These are phyloP conservation scores for Suillus paluster DNA, from an alignment of 768 basidiomycete genomes.

Conservation along the genomic window DNA sequence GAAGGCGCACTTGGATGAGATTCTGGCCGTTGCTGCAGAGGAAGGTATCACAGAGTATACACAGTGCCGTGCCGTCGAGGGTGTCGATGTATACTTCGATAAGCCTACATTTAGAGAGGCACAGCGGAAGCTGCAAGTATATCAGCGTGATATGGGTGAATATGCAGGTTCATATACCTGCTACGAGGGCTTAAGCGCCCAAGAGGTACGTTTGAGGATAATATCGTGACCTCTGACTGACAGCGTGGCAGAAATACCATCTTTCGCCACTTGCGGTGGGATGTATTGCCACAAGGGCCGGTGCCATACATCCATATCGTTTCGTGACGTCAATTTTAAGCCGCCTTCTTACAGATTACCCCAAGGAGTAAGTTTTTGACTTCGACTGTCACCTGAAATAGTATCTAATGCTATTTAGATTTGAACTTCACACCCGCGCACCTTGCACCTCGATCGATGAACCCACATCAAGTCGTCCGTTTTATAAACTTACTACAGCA, in stretches of 20 bases:
- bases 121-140: slow-evolving; percentile 48
- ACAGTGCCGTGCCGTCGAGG: slow-evolving; percentile 35
- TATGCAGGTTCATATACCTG: slow-evolving; percentile 40
- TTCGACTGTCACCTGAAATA: slow-evolving; percentile 15
- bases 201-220: slow-evolving; percentile 32
- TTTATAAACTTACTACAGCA: slow-evolving; percentile 47
- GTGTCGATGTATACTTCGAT: slow-evolving; percentile 41
- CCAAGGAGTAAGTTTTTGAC: slow-evolving; percentile 37
- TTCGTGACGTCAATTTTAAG: slow-evolving; percentile 63
- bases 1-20: slow-evolving; percentile 38
- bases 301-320: slow-evolving; percentile 72
- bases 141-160: slow-evolving; percentile 53
- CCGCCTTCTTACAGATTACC: slow-evolving; percentile 54
- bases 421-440: slow-evolving; percentile 50
- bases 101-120: slow-evolving; percentile 39
- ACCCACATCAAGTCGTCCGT: slow-evolving; percentile 22
- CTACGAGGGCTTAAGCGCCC: slow-evolving; percentile 38
- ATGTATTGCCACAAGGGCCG: slow-evolving; percentile 56
- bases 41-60: slow-evolving; percentile 29
- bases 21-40: slow-evolving; percentile 34
- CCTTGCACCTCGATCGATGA: slow-evolving; percentile 42
- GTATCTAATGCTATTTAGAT: slow-evolving; percentile 19
- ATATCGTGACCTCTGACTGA: not conserved
- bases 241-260: slow-evolving; percentile 49
- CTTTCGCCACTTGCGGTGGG: slow-evolving; percentile 52